Evolutionary conservation across 2,329 filamentous ascomycete species (phyloP).

Genomic region (Metarhizium brunneum): DNA sequence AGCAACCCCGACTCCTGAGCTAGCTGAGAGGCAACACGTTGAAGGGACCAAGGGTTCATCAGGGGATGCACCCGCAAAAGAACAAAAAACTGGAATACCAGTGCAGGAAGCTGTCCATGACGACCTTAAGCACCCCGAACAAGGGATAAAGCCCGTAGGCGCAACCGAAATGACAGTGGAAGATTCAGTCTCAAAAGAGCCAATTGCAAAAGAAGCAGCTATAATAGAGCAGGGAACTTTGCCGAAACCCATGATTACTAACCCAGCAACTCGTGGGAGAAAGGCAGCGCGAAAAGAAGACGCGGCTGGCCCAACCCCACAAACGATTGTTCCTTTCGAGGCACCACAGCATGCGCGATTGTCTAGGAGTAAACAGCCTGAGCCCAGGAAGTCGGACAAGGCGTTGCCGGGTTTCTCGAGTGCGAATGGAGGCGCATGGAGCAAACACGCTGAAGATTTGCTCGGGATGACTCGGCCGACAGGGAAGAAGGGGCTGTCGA

Average conservation of each 20-base stretch:
- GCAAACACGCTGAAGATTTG: conserved; percentile 57
- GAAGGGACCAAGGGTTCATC: background rate
- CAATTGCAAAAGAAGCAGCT: background rate
- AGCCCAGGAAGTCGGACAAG: conserved; percentile 6
- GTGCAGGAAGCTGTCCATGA: background rate
- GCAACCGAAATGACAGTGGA: background rate
- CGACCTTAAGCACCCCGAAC: background rate
- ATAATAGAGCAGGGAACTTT: background rate
- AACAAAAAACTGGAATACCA: background rate
- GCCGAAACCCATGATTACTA: conserved; percentile 21
- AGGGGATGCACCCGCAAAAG: background rate
- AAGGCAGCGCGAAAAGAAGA: conserved; percentile 44
- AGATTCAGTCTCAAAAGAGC: background rate
- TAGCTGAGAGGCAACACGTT: background rate
- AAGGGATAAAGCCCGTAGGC: background rate
- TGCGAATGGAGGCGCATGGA: conserved; percentile 56
- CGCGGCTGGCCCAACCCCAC: conserved; percentile 38
- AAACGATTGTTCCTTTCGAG: conserved; percentile 29
- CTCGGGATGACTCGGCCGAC: conserved; percentile 50
- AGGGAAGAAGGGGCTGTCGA: conserved; percentile 9
- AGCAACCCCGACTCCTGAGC: background rate
- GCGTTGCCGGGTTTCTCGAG: conserved; percentile 35
- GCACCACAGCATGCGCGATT: conserved; percentile 11
- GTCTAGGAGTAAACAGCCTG: background rate
- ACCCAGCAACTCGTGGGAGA: conserved; percentile 42